A percentile compares a stretch with the other conserved stretches of the same genome.
Conservation (phyloP, 768 basidiomycete species). For the Chalciporus pseudorubinellus region DNA sequence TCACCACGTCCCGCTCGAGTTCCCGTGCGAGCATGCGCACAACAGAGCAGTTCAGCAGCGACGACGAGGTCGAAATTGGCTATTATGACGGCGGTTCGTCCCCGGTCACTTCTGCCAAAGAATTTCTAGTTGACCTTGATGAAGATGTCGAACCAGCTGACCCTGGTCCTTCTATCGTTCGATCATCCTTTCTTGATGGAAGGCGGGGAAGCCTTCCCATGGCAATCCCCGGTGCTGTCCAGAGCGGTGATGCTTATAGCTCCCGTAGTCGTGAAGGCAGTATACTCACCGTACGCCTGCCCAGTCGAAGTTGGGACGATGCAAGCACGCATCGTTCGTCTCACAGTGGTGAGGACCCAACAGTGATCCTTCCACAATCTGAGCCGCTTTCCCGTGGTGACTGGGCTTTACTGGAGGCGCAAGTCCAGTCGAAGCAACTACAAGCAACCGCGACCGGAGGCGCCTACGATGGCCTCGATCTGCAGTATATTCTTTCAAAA, state of each 20-base stretch:
- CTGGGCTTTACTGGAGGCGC: conserved; percentile 52
- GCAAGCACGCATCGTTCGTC: conserved; percentile 23
- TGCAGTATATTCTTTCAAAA: conserved; percentile 41
- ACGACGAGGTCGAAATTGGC: conserved; percentile 46
- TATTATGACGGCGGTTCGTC: conserved; percentile 38
- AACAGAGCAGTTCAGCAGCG: conserved; percentile 43
- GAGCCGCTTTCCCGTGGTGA: conserved; percentile 43
- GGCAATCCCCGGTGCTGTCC: conserved; percentile 46
- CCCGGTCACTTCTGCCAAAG: conserved; percentile 40
- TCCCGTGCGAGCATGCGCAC: conserved; percentile 33
- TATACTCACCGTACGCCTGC: conserved; percentile 54
- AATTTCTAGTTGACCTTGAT: conserved; percentile 36
- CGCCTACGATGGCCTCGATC: conserved; percentile 41
- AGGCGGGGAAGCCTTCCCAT: conserved; percentile 63
- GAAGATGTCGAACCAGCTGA: conserved; percentile 29
- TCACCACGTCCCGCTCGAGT: conserved; percentile 37
- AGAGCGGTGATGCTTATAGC: conserved; percentile 19
- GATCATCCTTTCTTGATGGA: conserved; percentile 16
- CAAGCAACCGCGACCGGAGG: conserved; percentile 5
- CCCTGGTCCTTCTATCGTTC: conserved; percentile 26
- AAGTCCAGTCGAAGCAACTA: conserved; percentile 28
- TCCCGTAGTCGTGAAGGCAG: conserved; percentile 56
- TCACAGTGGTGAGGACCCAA: conserved; percentile 19
- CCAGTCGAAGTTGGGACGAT: conserved; percentile 61
- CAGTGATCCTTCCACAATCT: conserved; percentile 43